These are phyloP conservation scores for Penicillium lividum DNA, from an alignment of 495 filamentous ascomycete species.

Conservation along the genomic window DNA sequence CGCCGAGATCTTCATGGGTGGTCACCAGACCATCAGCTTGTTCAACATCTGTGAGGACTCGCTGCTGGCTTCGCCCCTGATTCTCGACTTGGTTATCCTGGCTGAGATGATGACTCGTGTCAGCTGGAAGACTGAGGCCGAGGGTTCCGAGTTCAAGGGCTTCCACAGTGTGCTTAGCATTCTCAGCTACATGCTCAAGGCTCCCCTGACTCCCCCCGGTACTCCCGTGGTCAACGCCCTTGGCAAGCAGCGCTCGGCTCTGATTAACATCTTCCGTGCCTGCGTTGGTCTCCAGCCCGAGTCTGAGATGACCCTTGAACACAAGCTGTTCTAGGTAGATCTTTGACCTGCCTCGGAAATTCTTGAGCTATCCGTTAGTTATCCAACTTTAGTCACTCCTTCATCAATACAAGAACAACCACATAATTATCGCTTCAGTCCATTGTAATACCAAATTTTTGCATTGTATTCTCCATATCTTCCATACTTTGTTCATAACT, in stretches of 20 bases:
- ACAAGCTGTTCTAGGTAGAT: slow-evolving; percentile 65
- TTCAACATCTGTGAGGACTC: slow-evolving; percentile 99
- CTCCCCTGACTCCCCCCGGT: slow-evolving; percentile 90
- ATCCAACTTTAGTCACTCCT: slow-evolving; percentile 41
- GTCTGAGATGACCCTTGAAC: slow-evolving; percentile 98
- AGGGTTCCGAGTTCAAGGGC: slow-evolving; percentile 73
- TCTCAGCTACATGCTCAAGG: slow-evolving; percentile 99
- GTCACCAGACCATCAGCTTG: slow-evolving; percentile 96
- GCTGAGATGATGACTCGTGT: slow-evolving; percentile 98
- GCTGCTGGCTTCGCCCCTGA: slow-evolving; percentile 92
- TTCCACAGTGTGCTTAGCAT: slow-evolving; percentile 98
- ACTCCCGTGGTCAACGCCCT: slow-evolving; percentile 96
- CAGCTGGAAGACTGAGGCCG: slow-evolving; percentile 73
- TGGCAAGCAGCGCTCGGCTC: slow-evolving; percentile 90
- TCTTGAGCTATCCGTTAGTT: background rate
- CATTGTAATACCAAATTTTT: background rate
- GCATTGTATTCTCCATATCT: no score
- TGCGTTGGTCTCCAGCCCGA: slow-evolving; percentile 97
- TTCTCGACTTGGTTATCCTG: slow-evolving; percentile 92
- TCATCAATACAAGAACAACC: slow-evolving; percentile 13
- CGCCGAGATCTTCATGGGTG: slow-evolving; percentile 98
- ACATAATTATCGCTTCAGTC: background rate
- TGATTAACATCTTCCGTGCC: slow-evolving; percentile 99
- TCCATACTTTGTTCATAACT: background rate
- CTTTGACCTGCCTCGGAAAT: background rate